These are phyloP conservation scores for Aristolochia fimbriata DNA, from an alignment of 164 flowering plant genomes.

Conservation along the genomic window DNA sequence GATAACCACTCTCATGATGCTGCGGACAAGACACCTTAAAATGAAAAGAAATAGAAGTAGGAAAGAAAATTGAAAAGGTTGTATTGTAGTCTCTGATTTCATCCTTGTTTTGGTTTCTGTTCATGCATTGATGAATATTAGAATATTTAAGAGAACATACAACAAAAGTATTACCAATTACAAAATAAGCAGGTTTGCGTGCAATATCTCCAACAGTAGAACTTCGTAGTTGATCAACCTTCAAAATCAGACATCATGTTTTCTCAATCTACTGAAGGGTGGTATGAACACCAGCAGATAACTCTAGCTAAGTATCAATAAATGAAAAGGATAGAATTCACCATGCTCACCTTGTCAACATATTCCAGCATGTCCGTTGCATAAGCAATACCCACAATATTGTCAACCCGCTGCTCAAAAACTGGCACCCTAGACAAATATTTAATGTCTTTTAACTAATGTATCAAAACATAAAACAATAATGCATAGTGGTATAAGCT, in stretches of 20 bases:
- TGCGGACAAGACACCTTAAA: too few species aligned
- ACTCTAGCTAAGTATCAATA: constrained; percentile 1
- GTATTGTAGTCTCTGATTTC: too few species aligned
- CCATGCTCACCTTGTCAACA: constrained; percentile 65
- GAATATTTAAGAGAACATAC: too few species aligned
- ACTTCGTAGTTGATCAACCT: constrained; percentile 92
- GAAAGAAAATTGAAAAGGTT: too few species aligned
- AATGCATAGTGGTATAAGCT: too few species aligned
- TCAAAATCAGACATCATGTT: constrained; percentile 50
- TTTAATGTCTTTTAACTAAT: not conserved
- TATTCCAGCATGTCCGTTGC: constrained; percentile 95
- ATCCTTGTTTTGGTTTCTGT: too few species aligned
- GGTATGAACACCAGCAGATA: constrained; percentile 14
- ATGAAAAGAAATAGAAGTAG: too few species aligned
- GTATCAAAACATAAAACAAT: too few species aligned
- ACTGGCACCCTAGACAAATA: constrained; percentile 72
- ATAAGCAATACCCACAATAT: constrained; percentile 96
- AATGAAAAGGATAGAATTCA: constrained; percentile 1
- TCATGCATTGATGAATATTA: too few species aligned
- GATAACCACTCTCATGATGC: too few species aligned
- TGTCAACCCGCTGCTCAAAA: constrained; percentile 97
- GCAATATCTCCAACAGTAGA: constrained; percentile 84
- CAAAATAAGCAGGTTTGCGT: constrained; percentile 96
- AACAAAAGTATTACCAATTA: constrained; percentile 56
- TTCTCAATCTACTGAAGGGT: constrained; percentile 4